A percentile compares a stretch with the other conserved stretches of the same genome.
Conservation (phyloP, 2,329 filamentous ascomycete genomes). For the Aureobasidium sp. region DNA sequence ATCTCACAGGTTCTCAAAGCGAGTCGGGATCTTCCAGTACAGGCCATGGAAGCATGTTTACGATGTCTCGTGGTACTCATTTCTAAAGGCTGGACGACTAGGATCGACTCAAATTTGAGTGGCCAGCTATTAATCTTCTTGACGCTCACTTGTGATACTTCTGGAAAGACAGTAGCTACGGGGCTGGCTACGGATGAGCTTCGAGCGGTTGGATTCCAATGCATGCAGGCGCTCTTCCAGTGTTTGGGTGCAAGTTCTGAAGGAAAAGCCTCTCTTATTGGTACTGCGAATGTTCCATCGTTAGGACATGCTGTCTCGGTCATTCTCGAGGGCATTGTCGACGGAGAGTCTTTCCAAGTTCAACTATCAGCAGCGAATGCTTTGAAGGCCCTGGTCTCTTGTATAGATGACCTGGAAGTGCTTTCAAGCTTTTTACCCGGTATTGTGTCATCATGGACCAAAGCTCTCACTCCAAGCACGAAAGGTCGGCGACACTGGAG, state of each 20-base stretch:
- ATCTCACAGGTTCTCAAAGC: conserved; percentile 78
- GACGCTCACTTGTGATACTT: conserved; percentile 71
- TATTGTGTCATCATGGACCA: conserved; percentile 74
- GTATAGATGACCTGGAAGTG: conserved; percentile 64
- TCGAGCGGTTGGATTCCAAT: conserved; percentile 61
- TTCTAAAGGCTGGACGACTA: conserved; percentile 67
- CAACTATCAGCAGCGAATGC: conserved; percentile 64
- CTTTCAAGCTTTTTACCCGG: conserved; percentile 83
- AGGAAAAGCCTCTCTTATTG: conserved; percentile 46
- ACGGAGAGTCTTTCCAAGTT: conserved; percentile 58
- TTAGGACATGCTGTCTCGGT: conserved; percentile 78
- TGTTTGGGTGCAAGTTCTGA: conserved; percentile 47
- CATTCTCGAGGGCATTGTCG: conserved; percentile 64
- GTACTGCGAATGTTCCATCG: conserved; percentile 60
- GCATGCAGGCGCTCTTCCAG: conserved; percentile 59
- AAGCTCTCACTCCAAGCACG: conserved; percentile 63
- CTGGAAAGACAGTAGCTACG: conserved; percentile 50
- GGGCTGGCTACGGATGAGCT: conserved; percentile 65
- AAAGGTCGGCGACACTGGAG: conserved; percentile 53
- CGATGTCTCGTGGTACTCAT: conserved; percentile 70
- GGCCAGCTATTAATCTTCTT: conserved; percentile 82
- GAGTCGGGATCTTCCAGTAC: conserved; percentile 63
- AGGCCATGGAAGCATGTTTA: conserved; percentile 67
- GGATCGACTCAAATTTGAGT: conserved; percentile 63
- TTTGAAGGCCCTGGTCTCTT: conserved; percentile 54